A percentile compares a stretch with the other conserved stretches of the same genome.
phyloP scores from a whole-genome alignment of 352 stramenopile species.

The Discostella stelligera region DNA sequence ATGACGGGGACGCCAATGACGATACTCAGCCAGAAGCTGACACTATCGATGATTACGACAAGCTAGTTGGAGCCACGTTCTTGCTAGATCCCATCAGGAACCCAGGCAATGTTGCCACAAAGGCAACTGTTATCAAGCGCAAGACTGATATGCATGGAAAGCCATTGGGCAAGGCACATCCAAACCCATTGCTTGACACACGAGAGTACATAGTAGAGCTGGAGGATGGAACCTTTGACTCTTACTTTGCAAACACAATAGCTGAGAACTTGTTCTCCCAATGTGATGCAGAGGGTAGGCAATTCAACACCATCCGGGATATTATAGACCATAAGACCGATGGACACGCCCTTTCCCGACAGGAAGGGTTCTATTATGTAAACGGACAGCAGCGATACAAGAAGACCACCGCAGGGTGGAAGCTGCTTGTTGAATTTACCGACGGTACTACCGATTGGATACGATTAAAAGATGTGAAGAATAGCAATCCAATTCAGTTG shows the following conservation, averaged over 20 bases:
- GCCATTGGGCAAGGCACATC: no score
- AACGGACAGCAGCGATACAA: constrained; percentile 2
- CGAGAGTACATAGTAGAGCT: constrained; percentile 28
- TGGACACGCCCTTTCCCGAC: constrained; percentile 16
- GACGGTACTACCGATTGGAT: no score
- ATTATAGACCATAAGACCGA: constrained; percentile 34
- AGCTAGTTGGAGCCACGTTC: no score
- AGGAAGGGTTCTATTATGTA: constrained; percentile 24
- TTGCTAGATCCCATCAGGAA: no score
- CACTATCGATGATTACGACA: constrained; percentile 21
- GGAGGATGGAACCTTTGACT: constrained; percentile 11
- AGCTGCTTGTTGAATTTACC: no score
- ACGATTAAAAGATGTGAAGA: constrained; percentile 51
- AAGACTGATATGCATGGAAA: constrained; percentile 30
- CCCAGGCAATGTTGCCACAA: no score
- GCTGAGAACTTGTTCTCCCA: neutral
- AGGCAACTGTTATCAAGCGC: no score
- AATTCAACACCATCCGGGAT: constrained; percentile 1
- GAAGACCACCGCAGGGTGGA: neutral
- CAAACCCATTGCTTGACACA: no score
- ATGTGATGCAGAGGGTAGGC: neutral
- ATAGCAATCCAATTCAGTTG: constrained; percentile 11
- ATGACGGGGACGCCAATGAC: no score
- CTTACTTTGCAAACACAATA: no score
- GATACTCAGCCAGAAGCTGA: neutral